Evolutionary conservation across 305 asterid genomes (phyloP).

Genomic region (Fraxinus floribunda): DNA sequence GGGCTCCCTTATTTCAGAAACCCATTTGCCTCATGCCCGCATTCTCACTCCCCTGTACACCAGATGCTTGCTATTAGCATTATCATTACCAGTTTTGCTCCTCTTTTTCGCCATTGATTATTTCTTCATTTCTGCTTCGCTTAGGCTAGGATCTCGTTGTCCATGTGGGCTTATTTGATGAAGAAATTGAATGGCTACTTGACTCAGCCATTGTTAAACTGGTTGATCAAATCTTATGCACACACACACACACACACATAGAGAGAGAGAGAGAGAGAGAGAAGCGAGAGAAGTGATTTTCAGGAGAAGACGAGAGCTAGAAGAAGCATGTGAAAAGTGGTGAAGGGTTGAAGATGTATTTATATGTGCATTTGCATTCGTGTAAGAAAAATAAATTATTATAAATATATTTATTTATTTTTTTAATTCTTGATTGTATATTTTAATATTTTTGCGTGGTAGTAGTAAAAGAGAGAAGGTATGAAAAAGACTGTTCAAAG

Average conservation of each 20-base stretch:
- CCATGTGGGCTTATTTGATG: background rate
- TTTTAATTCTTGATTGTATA: no score
- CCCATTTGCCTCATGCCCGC: slow-evolving; percentile 68
- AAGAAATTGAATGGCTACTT: background rate
- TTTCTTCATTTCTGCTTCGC: background rate
- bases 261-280: no score
- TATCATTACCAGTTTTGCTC: background rate
- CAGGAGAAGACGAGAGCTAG: background rate
- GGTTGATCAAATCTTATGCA: background rate
- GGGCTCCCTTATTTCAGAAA: slow-evolving; percentile 60
- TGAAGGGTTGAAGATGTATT: background rate
- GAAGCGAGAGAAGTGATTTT: background rate
- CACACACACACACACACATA: no score
- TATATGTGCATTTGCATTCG: background rate
- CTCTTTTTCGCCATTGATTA: background rate
- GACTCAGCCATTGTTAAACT: background rate
- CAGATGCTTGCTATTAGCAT: slow-evolving; percentile 21
- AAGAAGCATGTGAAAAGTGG: background rate
- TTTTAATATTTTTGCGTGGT: no score
- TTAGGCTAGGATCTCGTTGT: background rate
- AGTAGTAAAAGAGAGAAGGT: no score
- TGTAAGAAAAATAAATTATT: no score
- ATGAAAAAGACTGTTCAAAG: no score
- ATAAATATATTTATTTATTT: no score
- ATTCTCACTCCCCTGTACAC: slow-evolving; percentile 50